Evolutionary conservation across 768 basidiomycete genomes (phyloP).

Genomic region (Tylopilus rubrobrunneus): DNA sequence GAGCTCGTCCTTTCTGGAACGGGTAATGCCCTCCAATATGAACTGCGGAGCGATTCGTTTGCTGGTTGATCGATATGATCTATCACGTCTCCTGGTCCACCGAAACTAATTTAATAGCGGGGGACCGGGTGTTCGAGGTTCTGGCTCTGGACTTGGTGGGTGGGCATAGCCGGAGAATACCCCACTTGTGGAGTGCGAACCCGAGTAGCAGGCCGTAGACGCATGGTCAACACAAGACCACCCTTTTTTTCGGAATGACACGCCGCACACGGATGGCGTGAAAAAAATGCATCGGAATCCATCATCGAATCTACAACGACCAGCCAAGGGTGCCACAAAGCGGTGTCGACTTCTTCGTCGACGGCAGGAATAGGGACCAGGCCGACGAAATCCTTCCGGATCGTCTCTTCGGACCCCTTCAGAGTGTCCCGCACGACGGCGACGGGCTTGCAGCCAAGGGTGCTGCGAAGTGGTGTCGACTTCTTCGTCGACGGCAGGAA

Average conservation of each 20-base stretch:
- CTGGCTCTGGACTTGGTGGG: not conserved
- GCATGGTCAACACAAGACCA: not conserved
- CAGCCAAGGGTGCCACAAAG: no score
- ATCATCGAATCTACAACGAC: not conserved
- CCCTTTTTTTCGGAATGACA: not conserved
- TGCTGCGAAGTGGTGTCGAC: no score
- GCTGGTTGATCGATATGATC: conserved; percentile 19
- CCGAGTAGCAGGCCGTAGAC: not conserved
- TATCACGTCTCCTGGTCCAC: conserved; percentile 7
- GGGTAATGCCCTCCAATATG: no score
- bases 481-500: no score
- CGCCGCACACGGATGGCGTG: not conserved
- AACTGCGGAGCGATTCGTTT: not conserved
- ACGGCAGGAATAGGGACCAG: no score
- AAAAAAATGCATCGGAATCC: not conserved
- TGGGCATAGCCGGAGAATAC: no score
- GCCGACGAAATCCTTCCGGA: no score
- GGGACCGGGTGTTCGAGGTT: not conserved
- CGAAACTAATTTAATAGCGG: not conserved
- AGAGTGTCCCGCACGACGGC: no score
- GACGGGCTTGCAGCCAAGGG: no score
- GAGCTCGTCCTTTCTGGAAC: not conserved
- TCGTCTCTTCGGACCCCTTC: no score
- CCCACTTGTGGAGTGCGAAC: no score
- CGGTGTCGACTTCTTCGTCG: no score